Percentiles rank a stretch among this genome's conserved stretches.
These are phyloP conservation scores for Dioszegia crocea DNA, from an alignment of 768 basidiomycete species.

Conservation along the genomic window DNA sequence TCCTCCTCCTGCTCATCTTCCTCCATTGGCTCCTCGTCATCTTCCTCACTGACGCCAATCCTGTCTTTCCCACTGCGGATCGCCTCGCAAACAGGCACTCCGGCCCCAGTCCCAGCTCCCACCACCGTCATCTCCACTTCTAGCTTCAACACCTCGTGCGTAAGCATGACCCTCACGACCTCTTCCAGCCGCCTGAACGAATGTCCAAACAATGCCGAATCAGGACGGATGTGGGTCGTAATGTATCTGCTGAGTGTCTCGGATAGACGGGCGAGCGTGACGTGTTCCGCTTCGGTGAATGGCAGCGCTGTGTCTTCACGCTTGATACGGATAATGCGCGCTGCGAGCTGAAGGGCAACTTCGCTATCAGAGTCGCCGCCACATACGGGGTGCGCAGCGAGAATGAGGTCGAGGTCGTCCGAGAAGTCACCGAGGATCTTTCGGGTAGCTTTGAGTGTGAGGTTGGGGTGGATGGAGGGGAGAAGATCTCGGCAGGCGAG, in stretches of 20 bases:
- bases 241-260: conserved; percentile 8
- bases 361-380: conserved; percentile 49
- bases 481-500: conserved; percentile 71
- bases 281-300: background rate
- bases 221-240: background rate
- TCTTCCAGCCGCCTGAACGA: conserved; percentile 1
- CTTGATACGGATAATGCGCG: conserved; percentile 12
- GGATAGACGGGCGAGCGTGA: background rate
- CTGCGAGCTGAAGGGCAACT: conserved; percentile 38
- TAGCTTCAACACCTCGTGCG: conserved; percentile 14
- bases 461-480: conserved; percentile 3
- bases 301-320: background rate
- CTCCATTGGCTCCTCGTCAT: background rate
- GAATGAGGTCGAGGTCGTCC: background rate
- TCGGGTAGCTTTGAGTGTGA: background rate
- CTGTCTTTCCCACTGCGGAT: background rate
- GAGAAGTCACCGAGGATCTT: background rate
- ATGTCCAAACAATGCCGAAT: conserved; percentile 6
- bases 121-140: background rate
- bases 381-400: background rate
- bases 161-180: conserved; percentile 5
- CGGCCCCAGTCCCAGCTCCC: background rate
- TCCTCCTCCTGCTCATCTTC: conserved; percentile 13
- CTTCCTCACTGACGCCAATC: background rate
- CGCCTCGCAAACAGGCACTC: background rate